Evolutionary conservation across 352 stramenopile genomes (phyloP).

Genomic region (Phytophthora macrochlamydospora): DNA sequence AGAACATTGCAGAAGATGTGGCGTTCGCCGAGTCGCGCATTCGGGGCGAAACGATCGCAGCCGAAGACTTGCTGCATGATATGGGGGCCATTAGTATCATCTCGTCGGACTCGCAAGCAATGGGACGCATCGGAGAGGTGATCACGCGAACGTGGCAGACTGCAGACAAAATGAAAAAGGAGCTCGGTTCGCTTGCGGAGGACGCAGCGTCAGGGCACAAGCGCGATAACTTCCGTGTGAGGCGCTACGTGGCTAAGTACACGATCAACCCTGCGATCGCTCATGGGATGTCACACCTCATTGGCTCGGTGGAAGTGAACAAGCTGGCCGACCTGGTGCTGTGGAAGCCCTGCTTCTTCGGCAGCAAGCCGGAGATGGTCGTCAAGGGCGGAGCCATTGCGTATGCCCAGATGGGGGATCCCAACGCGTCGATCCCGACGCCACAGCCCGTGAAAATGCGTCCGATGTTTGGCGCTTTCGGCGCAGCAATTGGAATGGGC

Average conservation of each 20-base stretch:
- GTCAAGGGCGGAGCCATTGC: conserved; percentile 96
- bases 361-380: conserved; percentile 96
- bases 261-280: conserved; percentile 98
- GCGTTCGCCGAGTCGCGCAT: conserved; percentile 98
- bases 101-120: conserved; percentile 96
- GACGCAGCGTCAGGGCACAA: conserved; percentile 65
- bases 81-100: conserved; percentile 98
- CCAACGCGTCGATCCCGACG: conserved; percentile 97
- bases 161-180: conserved; percentile 98
- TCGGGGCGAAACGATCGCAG: conserved; percentile 96
- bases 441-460: conserved; percentile 96
- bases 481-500: conserved; percentile 56
- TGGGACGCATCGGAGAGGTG: conserved; percentile 97
- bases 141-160: conserved; percentile 98
- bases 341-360: conserved; percentile 96
- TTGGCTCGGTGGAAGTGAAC: conserved; percentile 92
- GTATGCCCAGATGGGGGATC: conserved; percentile 97
- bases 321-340: conserved; percentile 96
- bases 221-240: conserved; percentile 95
- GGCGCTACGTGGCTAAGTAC: conserved; percentile 98
- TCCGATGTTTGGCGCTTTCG: conserved; percentile 92
- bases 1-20: conserved; percentile 96
- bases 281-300: conserved; percentile 95
- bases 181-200: conserved; percentile 88
- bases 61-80: conserved; percentile 97